Percentiles rank a stretch among this genome's conserved stretches.
These are phyloP conservation scores for Flaveria trinervia DNA, from an alignment of 129 eudicot species.

Conservation along the genomic window DNA sequence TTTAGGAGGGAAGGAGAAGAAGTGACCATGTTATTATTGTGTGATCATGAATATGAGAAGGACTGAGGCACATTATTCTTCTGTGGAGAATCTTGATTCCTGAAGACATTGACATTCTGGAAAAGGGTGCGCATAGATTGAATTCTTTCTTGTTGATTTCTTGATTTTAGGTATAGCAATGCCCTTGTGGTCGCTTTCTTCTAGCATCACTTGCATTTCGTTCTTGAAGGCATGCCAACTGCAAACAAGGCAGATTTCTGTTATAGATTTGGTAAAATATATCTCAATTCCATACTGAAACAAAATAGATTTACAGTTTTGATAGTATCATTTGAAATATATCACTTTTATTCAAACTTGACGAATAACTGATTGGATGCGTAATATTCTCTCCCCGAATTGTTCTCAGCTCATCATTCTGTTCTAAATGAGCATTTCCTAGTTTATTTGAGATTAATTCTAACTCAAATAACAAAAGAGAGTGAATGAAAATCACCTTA, in stretches of 20 bases:
- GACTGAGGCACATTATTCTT: slow-evolving; percentile 18
- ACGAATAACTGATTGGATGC: slow-evolving; percentile 11
- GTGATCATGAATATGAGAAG: slow-evolving; percentile 24
- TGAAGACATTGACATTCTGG: slow-evolving; percentile 82
- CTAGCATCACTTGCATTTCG: slow-evolving; percentile 69
- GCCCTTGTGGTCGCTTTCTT: slow-evolving; percentile 82
- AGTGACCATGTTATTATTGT: slow-evolving; percentile 9
- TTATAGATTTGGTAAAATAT: not conserved
- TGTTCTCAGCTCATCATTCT: not conserved
- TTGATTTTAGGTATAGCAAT: slow-evolving; percentile 57
- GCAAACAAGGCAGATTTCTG: slow-evolving; percentile 22
- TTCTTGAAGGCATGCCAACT: slow-evolving; percentile 80
- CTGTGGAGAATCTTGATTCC: slow-evolving; percentile 44
- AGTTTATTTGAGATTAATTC: not conserved
- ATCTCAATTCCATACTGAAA: slow-evolving; percentile 1
- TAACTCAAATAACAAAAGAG: not conserved
- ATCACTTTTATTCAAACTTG: slow-evolving; percentile 7
- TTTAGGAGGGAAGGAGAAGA: slow-evolving; percentile 11
- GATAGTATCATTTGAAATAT: not conserved
- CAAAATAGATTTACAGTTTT: not conserved
- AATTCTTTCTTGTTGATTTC: slow-evolving; percentile 59
- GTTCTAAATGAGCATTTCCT: slow-evolving; percentile 2
- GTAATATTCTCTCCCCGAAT: not conserved
- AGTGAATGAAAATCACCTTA: slow-evolving; percentile 44
- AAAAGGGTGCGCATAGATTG: slow-evolving; percentile 69